These are phyloP conservation scores for Verticillium dahliae DNA, from an alignment of 2,329 filamentous ascomycete genomes.

Conservation along the genomic window DNA sequence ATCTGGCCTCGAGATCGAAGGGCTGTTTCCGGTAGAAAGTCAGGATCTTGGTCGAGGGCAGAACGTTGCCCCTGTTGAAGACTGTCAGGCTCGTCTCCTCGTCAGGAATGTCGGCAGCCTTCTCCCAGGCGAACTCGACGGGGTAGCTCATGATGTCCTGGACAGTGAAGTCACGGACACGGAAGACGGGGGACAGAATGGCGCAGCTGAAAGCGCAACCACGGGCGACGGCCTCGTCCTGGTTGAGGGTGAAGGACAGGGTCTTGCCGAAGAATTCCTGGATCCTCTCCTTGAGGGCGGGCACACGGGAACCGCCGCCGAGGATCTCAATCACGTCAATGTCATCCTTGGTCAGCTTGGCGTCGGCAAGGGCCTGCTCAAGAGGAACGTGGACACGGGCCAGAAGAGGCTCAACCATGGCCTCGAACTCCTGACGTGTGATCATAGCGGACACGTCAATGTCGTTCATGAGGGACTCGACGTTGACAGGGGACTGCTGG, in stretches of 20 bases:
- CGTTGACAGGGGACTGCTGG: slow-evolving; percentile 84
- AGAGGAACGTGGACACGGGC: slow-evolving; percentile 66
- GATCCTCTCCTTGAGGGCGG: slow-evolving; percentile 84
- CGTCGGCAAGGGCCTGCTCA: slow-evolving; percentile 89
- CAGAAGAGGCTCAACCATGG: slow-evolving; percentile 79
- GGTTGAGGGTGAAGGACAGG: slow-evolving; percentile 94
- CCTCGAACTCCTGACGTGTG: slow-evolving; percentile 91
- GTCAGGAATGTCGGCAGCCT: slow-evolving; percentile 94
- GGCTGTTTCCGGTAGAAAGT: slow-evolving; percentile 98
- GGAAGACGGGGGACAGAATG: slow-evolving; percentile 95
- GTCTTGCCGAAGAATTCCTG: slow-evolving; percentile 86
- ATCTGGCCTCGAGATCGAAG: slow-evolving; percentile 93
- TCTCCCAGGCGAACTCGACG: slow-evolving; percentile 98
- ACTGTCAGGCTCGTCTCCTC: slow-evolving; percentile 96
- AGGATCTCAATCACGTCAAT: slow-evolving; percentile 92
- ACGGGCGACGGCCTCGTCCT: slow-evolving; percentile 92
- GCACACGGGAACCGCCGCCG: slow-evolving; percentile 90
- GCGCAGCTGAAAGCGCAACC: slow-evolving; percentile 97
- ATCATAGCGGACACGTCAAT: slow-evolving; percentile 84
- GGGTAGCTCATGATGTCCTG: slow-evolving; percentile 98
- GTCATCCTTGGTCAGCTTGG: slow-evolving; percentile 83
- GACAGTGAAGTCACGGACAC: slow-evolving; percentile 94
- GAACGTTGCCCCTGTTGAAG: slow-evolving; percentile 93
- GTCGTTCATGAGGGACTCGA: slow-evolving; percentile 98
- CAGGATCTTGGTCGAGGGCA: slow-evolving; percentile 98